Evolutionary conservation across 208 protist genomes (phyloP).

Genomic region (Trypanosoma conorhini): DNA sequence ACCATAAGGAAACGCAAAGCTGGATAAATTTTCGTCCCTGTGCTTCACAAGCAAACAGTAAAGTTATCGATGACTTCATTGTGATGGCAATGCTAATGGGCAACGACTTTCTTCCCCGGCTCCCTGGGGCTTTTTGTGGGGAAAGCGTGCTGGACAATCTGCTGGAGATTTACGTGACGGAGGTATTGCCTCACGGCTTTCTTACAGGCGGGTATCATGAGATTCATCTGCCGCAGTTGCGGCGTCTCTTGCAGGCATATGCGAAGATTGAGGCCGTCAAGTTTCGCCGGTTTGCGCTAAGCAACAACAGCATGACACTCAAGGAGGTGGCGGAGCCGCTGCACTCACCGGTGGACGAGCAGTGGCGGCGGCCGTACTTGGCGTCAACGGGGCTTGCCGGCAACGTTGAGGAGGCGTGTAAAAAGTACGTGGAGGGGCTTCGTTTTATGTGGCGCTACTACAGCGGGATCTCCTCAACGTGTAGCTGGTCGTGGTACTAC

Average conservation of each 20-base stretch:
- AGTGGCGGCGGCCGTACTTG: conserved; percentile 56
- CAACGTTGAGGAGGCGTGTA: conserved; percentile 52
- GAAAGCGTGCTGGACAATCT: conserved; percentile 79
- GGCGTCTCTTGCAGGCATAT: conserved; percentile 62
- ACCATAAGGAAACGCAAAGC: neutral
- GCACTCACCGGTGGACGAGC: conserved; percentile 36
- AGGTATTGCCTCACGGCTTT: conserved; percentile 84
- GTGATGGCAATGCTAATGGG: conserved; percentile 73
- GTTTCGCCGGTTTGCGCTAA: conserved; percentile 63
- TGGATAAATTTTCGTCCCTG: conserved; percentile 56
- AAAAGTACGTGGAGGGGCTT: conserved; percentile 70
- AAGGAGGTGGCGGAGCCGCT: conserved; percentile 39
- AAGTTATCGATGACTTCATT: conserved; percentile 88
- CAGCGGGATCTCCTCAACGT: conserved; percentile 42
- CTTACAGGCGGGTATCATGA: conserved; percentile 65
- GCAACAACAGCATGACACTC: conserved; percentile 35
- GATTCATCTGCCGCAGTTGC: conserved; percentile 69
- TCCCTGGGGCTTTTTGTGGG: conserved; percentile 75
- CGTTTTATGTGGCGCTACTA: conserved; percentile 89
- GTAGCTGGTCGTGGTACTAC: conserved; percentile 86
- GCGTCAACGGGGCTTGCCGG: conserved; percentile 39
- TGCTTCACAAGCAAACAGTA: conserved; percentile 62
- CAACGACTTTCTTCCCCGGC: conserved; percentile 83
- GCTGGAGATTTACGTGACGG: conserved; percentile 73
- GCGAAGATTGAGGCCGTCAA: conserved; percentile 59